Percentiles rank a stretch among this genome's conserved stretches.
Conservation (phyloP, 495 filamentous ascomycete species). For the Neurospora cerealis region DNA sequence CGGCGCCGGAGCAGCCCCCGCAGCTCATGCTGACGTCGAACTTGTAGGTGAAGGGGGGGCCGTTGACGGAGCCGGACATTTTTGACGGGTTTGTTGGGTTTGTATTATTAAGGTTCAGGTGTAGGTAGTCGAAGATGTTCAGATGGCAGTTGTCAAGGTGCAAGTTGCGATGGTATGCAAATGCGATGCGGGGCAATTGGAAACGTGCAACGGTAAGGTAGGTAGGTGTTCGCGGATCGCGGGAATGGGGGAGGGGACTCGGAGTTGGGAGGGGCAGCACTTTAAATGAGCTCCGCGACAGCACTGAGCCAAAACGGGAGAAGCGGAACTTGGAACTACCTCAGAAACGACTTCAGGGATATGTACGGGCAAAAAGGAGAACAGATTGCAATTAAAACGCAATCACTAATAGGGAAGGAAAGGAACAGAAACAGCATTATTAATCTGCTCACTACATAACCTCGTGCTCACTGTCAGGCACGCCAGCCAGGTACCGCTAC, state of each 20-base stretch:
- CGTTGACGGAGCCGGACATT: constrained; percentile 8
- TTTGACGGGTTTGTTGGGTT: constrained; percentile 8
- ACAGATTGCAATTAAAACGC: background rate
- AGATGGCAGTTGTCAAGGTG: background rate
- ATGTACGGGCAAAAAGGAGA: background rate
- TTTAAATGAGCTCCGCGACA: background rate
- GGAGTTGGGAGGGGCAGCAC: background rate
- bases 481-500: background rate
- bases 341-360: background rate
- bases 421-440: background rate
- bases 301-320: background rate
- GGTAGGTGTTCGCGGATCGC: background rate
- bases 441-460: constrained; percentile 4
- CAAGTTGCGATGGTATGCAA: background rate
- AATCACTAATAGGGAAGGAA: background rate
- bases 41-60: constrained; percentile 30
- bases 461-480: background rate
- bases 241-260: background rate
- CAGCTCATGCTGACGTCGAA: constrained; percentile 61
- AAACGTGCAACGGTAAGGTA: background rate
- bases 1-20: constrained; percentile 53
- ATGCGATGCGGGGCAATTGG: background rate
- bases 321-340: background rate
- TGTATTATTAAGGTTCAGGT: background rate
- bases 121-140: background rate